A percentile compares a stretch with the other conserved stretches of the same genome.
Evolutionary conservation across 192 early-diverging fungal species (phyloP).

Genomic region (Coemansia sp.): DNA sequence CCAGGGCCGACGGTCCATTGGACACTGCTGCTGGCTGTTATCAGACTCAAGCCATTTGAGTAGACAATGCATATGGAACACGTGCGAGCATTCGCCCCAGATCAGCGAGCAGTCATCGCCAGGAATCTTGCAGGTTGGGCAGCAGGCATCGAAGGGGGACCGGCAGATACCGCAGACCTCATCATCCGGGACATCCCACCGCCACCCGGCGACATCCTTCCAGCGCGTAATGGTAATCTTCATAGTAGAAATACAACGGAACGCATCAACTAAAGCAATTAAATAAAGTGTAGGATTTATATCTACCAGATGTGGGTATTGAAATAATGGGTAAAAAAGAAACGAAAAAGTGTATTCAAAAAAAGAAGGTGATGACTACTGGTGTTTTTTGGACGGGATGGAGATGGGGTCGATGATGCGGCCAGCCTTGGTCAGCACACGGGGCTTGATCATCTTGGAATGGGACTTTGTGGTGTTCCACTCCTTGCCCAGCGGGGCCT

Average conservation of each 20-base stretch:
- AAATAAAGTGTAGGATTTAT: no score
- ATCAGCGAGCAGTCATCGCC: conserved; percentile 86
- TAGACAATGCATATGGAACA: conserved; percentile 95
- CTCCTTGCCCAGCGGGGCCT: conserved; percentile 89
- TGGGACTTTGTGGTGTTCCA: conserved; percentile 86
- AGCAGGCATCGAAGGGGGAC: conserved; percentile 80
- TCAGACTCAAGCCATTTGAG: conserved; percentile 75
- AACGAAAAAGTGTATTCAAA: no score
- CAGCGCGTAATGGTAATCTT: conserved; percentile 56
- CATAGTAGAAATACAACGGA: conserved; percentile 9
- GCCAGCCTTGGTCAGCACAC: conserved; percentile 80
- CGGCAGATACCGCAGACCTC: conserved; percentile 94
- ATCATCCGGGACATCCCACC: conserved; percentile 77
- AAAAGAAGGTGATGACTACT: no score
- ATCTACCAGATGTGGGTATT: no score
- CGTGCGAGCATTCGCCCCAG: conserved; percentile 89
- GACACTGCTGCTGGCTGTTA: conserved; percentile 73
- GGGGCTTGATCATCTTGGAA: conserved; percentile 74
- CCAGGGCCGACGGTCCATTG: conserved; percentile 85
- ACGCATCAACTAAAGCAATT: background rate
- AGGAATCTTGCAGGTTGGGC: conserved; percentile 78
- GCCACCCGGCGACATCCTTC: conserved; percentile 84
- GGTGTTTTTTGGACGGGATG: conserved; percentile 58
- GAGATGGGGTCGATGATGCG: conserved; percentile 82
- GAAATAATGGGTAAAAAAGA: background rate